Evolutionary conservation across 345 rosid species (phyloP), one percentile per base, ranked within the genome.

Genomic region (Bruguiera sexangula): DNA sequence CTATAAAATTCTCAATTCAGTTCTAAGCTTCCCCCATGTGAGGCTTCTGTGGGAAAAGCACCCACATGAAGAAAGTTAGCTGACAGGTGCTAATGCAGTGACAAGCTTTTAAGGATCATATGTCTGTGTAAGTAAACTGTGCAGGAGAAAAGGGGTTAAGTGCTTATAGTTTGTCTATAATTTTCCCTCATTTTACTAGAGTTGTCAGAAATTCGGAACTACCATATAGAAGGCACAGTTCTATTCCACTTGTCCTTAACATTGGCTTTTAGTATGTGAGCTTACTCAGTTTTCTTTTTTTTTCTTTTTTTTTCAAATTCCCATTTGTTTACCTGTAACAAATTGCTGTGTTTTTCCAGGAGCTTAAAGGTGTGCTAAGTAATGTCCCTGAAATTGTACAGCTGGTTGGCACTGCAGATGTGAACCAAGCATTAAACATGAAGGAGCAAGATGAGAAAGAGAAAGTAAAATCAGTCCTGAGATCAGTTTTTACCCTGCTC

Each of bases 351-450:
- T 65, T 19, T 68, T 27, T 66, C 56, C 87, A 96, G 99, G 99
- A 96, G 82, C 97, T 96, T 69, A 90, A 87, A 82, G 74, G 71
- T 60, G 89, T 92, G 63, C 83, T 96, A 82, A 81, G 79, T 48
- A 83, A 76, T 74, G 78, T 90, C 71, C 97, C 97, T 2, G 99
- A 96, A 86, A 83, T 96, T 3, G 85, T 85, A 50, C 90, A 96
- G 73, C 74, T 96, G 76, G 84, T 96, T 74, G 96, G 94, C 26
- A 75, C 62, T 59, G 81, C 71, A 74, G 92, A 84, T 60, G 84
- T 84, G 55, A 81, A 80, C 73, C 80, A 80, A 81, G 74, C 83
- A 48, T 73, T 85, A 55, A 63, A 78, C 66, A 67, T 89, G 69
- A 78, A 74, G 24, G 82, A 84, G 62, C 82, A 84, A 60, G 90